A percentile compares a stretch with the other conserved stretches of the same genome.
Conservation (phyloP, 1,284 basidiomycete species). For the Stygiomarasmius scandens region DNA sequence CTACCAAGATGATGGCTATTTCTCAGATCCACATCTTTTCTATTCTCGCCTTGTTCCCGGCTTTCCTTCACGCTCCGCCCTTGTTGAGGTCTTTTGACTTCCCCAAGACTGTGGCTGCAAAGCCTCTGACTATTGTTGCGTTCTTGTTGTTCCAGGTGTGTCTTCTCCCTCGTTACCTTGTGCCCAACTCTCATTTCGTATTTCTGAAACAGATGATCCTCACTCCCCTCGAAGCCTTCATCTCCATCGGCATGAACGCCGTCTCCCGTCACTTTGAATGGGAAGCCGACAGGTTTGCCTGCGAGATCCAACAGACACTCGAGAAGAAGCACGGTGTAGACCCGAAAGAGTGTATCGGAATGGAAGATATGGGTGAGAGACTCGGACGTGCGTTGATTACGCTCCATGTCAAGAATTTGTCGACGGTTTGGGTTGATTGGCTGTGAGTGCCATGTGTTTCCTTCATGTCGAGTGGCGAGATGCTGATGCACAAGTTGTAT, state of each 20-base stretch:
- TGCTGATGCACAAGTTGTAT: no score
- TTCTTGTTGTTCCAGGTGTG: constrained; percentile 84
- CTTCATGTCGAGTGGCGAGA: constrained; percentile 3
- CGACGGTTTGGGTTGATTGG: constrained; percentile 91
- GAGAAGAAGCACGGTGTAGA: constrained; percentile 16
- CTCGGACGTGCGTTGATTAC: constrained; percentile 79
- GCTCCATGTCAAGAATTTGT: constrained; percentile 88
- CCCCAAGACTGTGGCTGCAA: constrained; percentile 61
- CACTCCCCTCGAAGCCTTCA: constrained; percentile 79
- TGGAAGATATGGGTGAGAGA: constrained; percentile 78
- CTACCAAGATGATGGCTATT: constrained; percentile 84
- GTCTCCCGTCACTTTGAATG: constrained; percentile 86
- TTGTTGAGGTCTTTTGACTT: constrained; percentile 90
- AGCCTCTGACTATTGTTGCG: constrained; percentile 85
- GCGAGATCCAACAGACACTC: constrained; percentile 61
- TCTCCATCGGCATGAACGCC: constrained; percentile 79
- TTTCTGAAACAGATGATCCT: constrained; percentile 66
- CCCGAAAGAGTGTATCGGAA: constrained; percentile 36
- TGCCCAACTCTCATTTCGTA: background rate
- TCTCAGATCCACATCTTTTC: constrained; percentile 88
- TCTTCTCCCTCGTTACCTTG: background rate
- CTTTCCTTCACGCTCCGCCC: constrained; percentile 87
- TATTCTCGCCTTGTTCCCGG: constrained; percentile 87
- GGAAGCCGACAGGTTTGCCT: constrained; percentile 85
- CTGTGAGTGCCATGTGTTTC: constrained; percentile 50